phyloP scores from a whole-genome alignment of 371 early-diverging fungal genomes.

The Lichtheimia ramosa region DNA sequence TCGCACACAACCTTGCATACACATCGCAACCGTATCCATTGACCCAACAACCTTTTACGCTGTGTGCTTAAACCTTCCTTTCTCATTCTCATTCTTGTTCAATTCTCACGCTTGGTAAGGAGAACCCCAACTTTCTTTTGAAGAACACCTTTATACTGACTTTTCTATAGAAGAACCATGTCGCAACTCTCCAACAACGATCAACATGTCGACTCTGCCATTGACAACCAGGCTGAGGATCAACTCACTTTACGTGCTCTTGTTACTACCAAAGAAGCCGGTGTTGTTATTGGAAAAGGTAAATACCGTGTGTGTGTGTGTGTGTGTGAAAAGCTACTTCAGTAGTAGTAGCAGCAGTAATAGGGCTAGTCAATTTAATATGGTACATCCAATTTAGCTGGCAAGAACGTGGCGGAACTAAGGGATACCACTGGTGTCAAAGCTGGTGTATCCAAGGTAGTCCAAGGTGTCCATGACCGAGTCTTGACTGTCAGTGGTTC shows the following conservation, averaged over 20 bases:
- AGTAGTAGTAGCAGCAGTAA: neutral
- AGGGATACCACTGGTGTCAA: conserved; percentile 81
- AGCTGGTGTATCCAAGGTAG: conserved; percentile 86
- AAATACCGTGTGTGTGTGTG: neutral
- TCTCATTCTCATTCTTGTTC: too few relatives aligned
- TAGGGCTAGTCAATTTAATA: neutral
- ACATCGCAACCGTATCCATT: too few relatives aligned
- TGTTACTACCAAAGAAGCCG: conserved; percentile 92
- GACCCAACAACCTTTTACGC: too few relatives aligned
- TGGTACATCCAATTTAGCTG: conserved; percentile 42
- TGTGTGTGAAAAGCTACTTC: neutral
- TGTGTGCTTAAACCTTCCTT: too few relatives aligned
- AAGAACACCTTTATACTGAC: too few relatives aligned
- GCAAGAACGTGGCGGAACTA: conserved; percentile 84
- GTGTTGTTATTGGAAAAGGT: conserved; percentile 89
- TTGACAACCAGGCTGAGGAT: conserved; percentile 19
- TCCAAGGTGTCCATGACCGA: conserved; percentile 84
- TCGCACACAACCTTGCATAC: too few relatives aligned
- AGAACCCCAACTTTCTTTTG: too few relatives aligned
- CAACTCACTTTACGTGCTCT: conserved; percentile 78
- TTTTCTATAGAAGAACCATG: neutral
- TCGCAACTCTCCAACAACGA: conserved; percentile 19
- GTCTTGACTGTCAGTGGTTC: conserved; percentile 84
- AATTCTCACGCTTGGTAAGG: too few relatives aligned
- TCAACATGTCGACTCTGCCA: conserved; percentile 12